Base-by-base conservation (phyloP, 2,329 filamentous ascomycete genomes). In the Periconia macrospinosa region DNA sequence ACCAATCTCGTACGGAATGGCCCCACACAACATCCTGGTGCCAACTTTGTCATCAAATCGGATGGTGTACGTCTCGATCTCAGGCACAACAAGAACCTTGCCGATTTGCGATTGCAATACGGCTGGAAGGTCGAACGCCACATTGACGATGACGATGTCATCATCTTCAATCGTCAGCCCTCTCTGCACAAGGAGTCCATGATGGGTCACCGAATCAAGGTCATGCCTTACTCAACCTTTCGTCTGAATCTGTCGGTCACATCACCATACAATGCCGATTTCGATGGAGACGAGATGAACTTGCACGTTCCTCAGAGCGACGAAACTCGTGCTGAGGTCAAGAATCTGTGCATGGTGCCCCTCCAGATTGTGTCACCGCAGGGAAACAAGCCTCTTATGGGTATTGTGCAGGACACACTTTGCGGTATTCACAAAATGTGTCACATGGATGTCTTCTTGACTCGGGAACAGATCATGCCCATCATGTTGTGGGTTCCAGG, bases 261-360 rank as follows among this genome's bases (percentile, higher is more conserved):
- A 0, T 96, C 92, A 27, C 94, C 94, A 0, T 99, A 99, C 82
- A 99, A 99, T 79, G 94, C 94, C 66, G 94, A 99, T 90, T 99
- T 99, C 78, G 94, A 99, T 71, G 94, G 94, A 78, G 94, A 99
- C 74, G 94, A 99, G 77, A 99, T 99, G 94, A 99, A 99, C 73
- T 86, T 99, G 78, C 94, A 99, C 83, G 95, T 99, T 49, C 95
- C 94, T 3, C 94, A 99, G 71, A 94, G 90, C 37, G 92, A 99
- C 71, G 95, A 99, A 76, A 95, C 95, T 33, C 89, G 94, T 56
- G 92, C 95, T 44, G 94, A 99, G 75, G 86, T 99, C 64, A 91
- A 87, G 74, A 89, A 97, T 72, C 84, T 99, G 14, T 97, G 93
- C 74, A 89, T 97, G 83, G 94, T 99, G n/a, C 94, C 94, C 0